These are phyloP conservation scores for Gonium pectorale DNA, from an alignment of 139 green algal genomes.

Conservation along the genomic window DNA sequence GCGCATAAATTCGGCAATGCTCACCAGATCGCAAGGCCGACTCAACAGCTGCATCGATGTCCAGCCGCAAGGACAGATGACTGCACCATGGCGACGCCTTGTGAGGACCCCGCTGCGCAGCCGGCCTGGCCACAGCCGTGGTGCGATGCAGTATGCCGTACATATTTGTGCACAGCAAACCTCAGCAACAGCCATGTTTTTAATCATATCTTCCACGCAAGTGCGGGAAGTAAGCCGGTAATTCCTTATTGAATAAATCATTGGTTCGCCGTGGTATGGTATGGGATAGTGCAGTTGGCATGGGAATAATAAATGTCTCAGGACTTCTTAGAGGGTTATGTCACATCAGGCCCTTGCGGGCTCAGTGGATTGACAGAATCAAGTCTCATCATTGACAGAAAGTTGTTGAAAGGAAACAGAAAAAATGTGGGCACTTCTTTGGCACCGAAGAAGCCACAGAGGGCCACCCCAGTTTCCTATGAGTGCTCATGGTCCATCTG, in stretches of 20 bases:
- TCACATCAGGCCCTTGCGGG: conserved; percentile 29
- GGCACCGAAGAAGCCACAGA: conserved; percentile 15
- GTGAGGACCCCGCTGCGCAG: no score
- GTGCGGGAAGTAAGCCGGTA: conserved; percentile 33
- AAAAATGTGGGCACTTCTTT: conserved; percentile 12
- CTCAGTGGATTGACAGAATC: conserved; percentile 47
- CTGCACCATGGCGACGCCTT: background rate
- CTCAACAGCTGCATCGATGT: conserved; percentile 23
- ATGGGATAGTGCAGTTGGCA: background rate
- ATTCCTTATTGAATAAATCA: conserved; percentile 31
- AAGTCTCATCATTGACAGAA: conserved; percentile 22
- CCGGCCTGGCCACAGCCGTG: no score
- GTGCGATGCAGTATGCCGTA: no score
- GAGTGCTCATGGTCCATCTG: background rate
- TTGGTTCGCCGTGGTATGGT: no score
- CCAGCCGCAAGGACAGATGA: background rate
- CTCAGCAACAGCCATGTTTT: no score
- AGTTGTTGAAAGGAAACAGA: background rate
- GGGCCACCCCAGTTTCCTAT: conserved; percentile 37
- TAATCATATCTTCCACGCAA: no score
- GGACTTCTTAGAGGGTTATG: conserved; percentile 50
- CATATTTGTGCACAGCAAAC: no score
- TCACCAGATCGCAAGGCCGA: conserved; percentile 26
- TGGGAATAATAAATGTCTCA: conserved; percentile 11
- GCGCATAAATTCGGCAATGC: conserved; percentile 28